These are phyloP conservation scores for Yarrowia osloensis DNA, from an alignment of 805 yeast genomes.

Conservation along the genomic window DNA sequence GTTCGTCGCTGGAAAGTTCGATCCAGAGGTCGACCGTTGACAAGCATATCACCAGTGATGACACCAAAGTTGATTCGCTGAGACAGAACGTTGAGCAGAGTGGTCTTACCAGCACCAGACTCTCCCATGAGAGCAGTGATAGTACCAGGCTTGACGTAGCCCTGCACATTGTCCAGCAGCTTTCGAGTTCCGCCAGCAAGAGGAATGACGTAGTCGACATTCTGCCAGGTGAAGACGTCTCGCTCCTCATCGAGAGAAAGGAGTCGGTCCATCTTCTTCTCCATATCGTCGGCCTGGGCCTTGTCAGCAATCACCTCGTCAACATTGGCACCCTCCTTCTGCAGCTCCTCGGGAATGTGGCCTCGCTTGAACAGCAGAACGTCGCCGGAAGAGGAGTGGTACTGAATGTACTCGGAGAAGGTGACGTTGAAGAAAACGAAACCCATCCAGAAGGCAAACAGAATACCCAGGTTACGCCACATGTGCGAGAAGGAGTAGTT, in stretches of 20 bases:
- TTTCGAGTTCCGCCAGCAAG: slow-evolving; percentile 44
- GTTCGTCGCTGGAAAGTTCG: slow-evolving; percentile 72
- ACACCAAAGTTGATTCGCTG: slow-evolving; percentile 72
- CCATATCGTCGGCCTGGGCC: slow-evolving; percentile 36
- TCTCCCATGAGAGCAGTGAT: slow-evolving; percentile 83
- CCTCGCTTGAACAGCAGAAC: slow-evolving; percentile 42
- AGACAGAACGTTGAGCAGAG: slow-evolving; percentile 69
- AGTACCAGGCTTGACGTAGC: slow-evolving; percentile 80
- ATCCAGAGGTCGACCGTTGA: slow-evolving; percentile 65
- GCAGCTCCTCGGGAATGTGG: slow-evolving; percentile 43
- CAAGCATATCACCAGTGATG: slow-evolving; percentile 70
- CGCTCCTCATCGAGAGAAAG: slow-evolving; percentile 26
- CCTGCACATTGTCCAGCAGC: slow-evolving; percentile 55
- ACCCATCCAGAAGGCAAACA: slow-evolving; percentile 54
- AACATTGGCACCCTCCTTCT: slow-evolving; percentile 39
- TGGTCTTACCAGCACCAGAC: slow-evolving; percentile 86
- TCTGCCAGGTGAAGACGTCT: slow-evolving; percentile 58
- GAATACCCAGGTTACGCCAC: slow-evolving; percentile 81
- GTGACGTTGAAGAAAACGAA: slow-evolving; percentile 41
- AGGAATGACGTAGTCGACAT: slow-evolving; percentile 60
- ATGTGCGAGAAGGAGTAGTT: slow-evolving; percentile 57
- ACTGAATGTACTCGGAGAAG: slow-evolving; percentile 43
- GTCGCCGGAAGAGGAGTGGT: slow-evolving; percentile 42
- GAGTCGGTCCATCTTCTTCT: slow-evolving; percentile 39
- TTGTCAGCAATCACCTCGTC: slow-evolving; percentile 38